Evolutionary conservation across 1,284 basidiomycete species (phyloP).

Genomic region (Mycosarcoma maydis): DNA sequence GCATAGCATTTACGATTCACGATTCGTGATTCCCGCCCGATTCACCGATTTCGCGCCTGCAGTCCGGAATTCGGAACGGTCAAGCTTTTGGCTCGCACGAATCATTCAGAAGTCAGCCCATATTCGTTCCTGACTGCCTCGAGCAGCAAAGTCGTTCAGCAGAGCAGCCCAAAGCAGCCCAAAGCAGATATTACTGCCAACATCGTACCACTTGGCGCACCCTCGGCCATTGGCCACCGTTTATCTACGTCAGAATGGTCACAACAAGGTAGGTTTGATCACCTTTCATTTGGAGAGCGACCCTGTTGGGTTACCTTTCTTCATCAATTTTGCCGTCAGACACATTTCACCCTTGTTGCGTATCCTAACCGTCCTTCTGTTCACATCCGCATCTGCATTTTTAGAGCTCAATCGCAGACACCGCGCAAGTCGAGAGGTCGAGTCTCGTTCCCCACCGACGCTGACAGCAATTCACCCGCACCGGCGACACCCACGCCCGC

Average conservation of each 20-base stretch:
- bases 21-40: too few species aligned
- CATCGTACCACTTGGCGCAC: constrained; percentile 1
- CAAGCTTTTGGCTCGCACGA: not conserved
- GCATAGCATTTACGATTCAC: too few species aligned
- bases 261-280: constrained; percentile 41
- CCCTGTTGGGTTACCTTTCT: too few species aligned
- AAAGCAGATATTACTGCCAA: too few species aligned
- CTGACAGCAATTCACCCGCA: constrained; percentile 33
- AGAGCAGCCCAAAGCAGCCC: too few species aligned
- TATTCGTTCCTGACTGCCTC: constrained; percentile 1
- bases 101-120: constrained; percentile 35
- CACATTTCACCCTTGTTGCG: too few species aligned
- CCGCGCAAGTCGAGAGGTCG: constrained; percentile 33
- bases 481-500: constrained; percentile 34
- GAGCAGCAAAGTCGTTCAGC: too few species aligned
- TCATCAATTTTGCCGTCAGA: not conserved
- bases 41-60: constrained; percentile 10
- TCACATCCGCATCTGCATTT: not conserved
- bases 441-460: constrained; percentile 31
- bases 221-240: not conserved
- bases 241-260: constrained; percentile 18
- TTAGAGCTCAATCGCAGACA: constrained; percentile 39
- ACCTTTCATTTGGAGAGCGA: too few species aligned
- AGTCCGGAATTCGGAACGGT: constrained; percentile 29
- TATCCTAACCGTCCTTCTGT: too few species aligned